Evolutionary conservation across 371 early-diverging fungal species (phyloP), one percentile per base, ranked within the genome.

Genomic region (Aphelidium insulamus): DNA sequence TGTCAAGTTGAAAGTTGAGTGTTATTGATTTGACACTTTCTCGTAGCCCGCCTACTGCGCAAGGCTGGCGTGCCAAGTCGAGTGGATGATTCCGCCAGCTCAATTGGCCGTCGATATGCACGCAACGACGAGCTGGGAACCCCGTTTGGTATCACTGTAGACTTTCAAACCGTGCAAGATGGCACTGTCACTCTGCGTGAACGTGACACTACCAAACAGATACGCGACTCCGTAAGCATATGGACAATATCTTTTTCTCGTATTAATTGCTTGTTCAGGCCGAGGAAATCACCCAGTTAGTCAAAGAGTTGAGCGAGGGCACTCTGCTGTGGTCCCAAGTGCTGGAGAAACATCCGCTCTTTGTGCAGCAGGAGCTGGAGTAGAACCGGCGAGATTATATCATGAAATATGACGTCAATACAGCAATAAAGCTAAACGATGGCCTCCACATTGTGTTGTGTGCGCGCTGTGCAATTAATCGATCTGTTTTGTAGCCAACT

Each of bases 61-160:
- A 39, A 52, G 9, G 36, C 31, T 25, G 73, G 71, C 24, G 55
- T 85, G 14, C 62, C 80, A 26, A 73, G 68, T 24, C 73, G 77
- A 41, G 65, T 86, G 12, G 97, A 91, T 49, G 87, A 84, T 43
- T 74, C 79, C 26, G 72, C 80, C 31, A 68, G 74, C 3, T 71
- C 91, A 12, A 97, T 99, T 47, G 99, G 99, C 36, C 79, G 82
- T 44, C 78, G 97, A 45, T 99, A 99, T 56, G 69, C 97, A 8
- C 79, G 91, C 43, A 88, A 86, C 52, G 99, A 99, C 60, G 98
- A 99, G 57, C 57, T 99, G 30, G 99, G 99, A 40, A 87, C 87
- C 33, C 97, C 97, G 22, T 98, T 86, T 57, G 97, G 81, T 32
- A 66, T 99, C 48, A 99, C 99, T 5, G 72, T 99, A 28, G 99